Percentiles rank a stretch among this genome's conserved stretches.
Conservation (phyloP, 495 filamentous ascomycete genomes). For the Articulospora tetracladia region DNA sequence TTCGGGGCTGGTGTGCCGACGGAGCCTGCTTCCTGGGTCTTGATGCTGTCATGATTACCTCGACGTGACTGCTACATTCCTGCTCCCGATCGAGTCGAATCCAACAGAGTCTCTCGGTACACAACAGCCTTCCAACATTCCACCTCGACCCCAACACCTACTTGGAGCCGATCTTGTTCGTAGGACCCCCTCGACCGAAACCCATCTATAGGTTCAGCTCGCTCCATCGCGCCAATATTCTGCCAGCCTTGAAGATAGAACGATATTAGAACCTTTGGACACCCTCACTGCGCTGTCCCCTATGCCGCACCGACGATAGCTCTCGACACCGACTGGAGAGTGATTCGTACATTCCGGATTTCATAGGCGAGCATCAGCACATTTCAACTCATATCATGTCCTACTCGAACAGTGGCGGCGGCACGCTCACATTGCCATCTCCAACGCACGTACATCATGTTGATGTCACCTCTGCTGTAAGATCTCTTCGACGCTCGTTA, state of each 20-base stretch:
- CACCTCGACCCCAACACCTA: background rate
- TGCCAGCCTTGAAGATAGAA: background rate
- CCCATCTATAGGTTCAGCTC: background rate
- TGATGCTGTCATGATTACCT: slow-evolving; percentile 16
- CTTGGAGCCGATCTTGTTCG: background rate
- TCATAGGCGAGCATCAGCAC: slow-evolving; percentile 9
- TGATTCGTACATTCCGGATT: slow-evolving; percentile 7
- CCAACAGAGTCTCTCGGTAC: slow-evolving; percentile 1
- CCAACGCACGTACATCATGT: slow-evolving; percentile 78
- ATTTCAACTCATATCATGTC: slow-evolving; percentile 34
- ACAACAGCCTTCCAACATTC: slow-evolving; percentile 5
- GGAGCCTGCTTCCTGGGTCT: background rate
- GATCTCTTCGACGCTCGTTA: slow-evolving; percentile 76
- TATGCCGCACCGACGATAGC: slow-evolving; percentile 20
- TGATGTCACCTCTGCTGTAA: slow-evolving; percentile 70
- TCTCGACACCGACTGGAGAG: slow-evolving; percentile 9
- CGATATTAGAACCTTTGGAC: background rate
- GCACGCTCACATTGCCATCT: slow-evolving; percentile 77
- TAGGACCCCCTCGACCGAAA: background rate
- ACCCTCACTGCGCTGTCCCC: background rate
- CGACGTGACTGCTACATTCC: slow-evolving; percentile 16
- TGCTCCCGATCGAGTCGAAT: slow-evolving; percentile 11
- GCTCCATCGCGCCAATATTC: background rate
- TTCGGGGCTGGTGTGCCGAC: slow-evolving; percentile 7
- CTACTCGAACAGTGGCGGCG: slow-evolving; percentile 52